phyloP scores from a whole-genome alignment of 257 asterid species.

The Mentha longifolia region DNA sequence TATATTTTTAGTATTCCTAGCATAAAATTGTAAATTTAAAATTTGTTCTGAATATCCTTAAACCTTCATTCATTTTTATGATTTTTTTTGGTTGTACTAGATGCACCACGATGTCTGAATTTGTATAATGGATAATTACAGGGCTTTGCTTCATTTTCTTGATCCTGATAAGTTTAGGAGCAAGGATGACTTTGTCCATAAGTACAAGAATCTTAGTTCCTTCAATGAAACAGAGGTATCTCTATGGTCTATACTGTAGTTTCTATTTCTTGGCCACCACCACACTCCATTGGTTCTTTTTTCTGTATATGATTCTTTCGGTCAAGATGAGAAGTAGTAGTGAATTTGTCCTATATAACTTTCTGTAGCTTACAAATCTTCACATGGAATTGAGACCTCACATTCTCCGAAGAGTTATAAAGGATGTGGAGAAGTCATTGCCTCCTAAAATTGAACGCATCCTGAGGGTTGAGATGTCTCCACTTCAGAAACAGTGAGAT shows the following conservation, averaged over 20 bases:
- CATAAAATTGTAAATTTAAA: not conserved
- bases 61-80: not conserved
- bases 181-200: constrained; percentile 92
- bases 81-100: not conserved
- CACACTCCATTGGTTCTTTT: constrained; percentile 11
- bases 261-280: constrained; percentile 22
- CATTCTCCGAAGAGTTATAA: constrained; percentile 94
- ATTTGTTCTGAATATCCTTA: constrained; percentile 14
- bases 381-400: constrained; percentile 99
- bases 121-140: constrained; percentile 40
- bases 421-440: constrained; percentile 99
- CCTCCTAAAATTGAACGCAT: constrained; percentile 99
- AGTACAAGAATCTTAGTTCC: constrained; percentile 93
- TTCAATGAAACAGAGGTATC: constrained; percentile 88
- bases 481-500: constrained; percentile 96
- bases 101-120: constrained; percentile 12
- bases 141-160: constrained; percentile 99
- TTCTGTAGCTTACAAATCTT: constrained; percentile 85
- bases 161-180: constrained; percentile 88
- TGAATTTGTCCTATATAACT: constrained; percentile 26
- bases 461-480: constrained; percentile 99
- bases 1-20: not conserved
- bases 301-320: not conserved
- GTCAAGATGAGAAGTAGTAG: not conserved
- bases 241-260: constrained; percentile 5